phyloP scores from a whole-genome alignment of 495 filamentous ascomycete species.

The Margaritispora aquatica region DNA sequence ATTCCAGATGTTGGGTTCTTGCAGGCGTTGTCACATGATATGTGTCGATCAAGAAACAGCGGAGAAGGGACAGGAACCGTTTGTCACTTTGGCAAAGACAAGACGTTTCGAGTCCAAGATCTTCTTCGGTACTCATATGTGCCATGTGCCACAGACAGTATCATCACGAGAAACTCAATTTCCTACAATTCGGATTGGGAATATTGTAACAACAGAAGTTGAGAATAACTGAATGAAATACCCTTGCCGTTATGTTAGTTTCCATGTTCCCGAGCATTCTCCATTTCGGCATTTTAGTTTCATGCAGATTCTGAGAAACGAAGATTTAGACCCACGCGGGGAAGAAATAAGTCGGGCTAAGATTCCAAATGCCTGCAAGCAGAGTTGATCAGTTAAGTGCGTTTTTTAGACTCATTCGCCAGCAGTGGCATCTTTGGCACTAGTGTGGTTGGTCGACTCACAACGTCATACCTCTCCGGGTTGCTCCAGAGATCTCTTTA shows the following conservation, averaged over 20 bases:
- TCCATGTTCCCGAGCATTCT: background rate
- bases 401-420: no score
- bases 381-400: no score
- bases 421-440: no score
- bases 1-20: conserved; percentile 72
- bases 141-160: conserved; percentile 33
- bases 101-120: conserved; percentile 75
- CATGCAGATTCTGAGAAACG: background rate
- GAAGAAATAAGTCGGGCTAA: background rate
- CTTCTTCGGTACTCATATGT: conserved; percentile 78
- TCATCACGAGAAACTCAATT: conserved; percentile 31
- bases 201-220: conserved; percentile 35
- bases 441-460: background rate
- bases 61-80: conserved; percentile 73
- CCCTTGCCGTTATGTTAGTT: background rate
- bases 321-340: background rate
- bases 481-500: background rate
- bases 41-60: conserved; percentile 85
- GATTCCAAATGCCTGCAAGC: no score
- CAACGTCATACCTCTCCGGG: background rate
- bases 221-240: background rate
- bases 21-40: conserved; percentile 90
- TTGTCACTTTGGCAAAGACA: conserved; percentile 81
- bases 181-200: conserved; percentile 52
- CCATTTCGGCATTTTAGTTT: background rate